Evolutionary conservation across 2,329 filamentous ascomycete species (phyloP).

Genomic region (Exophiala phaeomuriformis): DNA sequence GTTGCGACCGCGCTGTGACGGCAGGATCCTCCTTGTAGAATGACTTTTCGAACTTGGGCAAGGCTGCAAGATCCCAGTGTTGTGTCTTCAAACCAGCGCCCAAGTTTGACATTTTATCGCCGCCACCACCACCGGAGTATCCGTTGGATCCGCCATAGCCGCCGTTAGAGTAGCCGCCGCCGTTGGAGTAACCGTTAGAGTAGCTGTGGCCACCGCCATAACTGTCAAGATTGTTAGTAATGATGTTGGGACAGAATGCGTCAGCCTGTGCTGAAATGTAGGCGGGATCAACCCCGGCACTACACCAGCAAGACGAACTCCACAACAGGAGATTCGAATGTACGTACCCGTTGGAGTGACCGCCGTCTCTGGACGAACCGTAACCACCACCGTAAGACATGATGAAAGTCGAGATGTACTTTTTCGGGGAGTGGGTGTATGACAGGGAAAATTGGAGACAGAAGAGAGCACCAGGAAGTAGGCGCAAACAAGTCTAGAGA

Average conservation of each 20-base stretch:
- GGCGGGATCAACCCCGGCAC: neutral
- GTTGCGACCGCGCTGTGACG: constrained; percentile 64
- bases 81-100: constrained; percentile 82
- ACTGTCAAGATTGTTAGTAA: constrained; percentile 7
- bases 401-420: constrained; percentile 32
- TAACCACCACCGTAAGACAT: constrained; percentile 61
- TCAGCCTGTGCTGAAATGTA: neutral
- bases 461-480: constrained; percentile 4
- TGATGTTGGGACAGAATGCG: neutral
- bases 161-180: constrained; percentile 38
- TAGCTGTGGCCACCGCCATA: constrained; percentile 13
- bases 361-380: constrained; percentile 43
- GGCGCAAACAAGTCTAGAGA: constrained; percentile 10
- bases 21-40: constrained; percentile 95
- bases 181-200: constrained; percentile 38
- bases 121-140: constrained; percentile 52
- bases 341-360: constrained; percentile 24
- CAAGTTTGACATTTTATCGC: constrained; percentile 89
- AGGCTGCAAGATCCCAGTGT: constrained; percentile 67
- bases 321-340: neutral
- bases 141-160: constrained; percentile 45
- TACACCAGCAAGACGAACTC: neutral
- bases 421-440: neutral
- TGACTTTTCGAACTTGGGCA: constrained; percentile 98
- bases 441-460: constrained; percentile 8